A percentile compares a stretch with the other conserved stretches of the same genome.
phyloP scores from a whole-genome alignment of 176 grass and related monocot species.

The Microstegium vimineum region DNA sequence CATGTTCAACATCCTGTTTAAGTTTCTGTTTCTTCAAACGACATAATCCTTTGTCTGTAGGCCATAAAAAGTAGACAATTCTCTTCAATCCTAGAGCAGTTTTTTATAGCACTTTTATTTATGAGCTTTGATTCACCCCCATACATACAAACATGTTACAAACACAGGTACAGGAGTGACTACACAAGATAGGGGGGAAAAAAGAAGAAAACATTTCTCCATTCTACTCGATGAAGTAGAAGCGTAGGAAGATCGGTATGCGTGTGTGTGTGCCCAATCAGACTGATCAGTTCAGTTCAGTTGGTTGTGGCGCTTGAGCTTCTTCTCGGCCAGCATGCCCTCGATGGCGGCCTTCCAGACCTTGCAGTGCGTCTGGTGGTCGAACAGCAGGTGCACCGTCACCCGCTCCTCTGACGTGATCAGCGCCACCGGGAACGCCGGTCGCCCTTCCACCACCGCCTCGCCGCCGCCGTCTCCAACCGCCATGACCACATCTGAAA shows the following conservation, averaged over 20 bases:
- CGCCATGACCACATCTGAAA: slow-evolving; percentile 57
- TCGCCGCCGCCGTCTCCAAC: slow-evolving; percentile 34
- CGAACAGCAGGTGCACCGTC: slow-evolving; percentile 64
- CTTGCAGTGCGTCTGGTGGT: slow-evolving; percentile 65
- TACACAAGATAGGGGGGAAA: background rate
- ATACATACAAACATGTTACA: background rate
- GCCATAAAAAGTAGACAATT: no score
- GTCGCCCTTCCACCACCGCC: slow-evolving; percentile 30
- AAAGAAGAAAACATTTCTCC: background rate
- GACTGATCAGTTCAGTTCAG: background rate
- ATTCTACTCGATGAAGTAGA: background rate
- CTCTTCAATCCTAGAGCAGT: no score
- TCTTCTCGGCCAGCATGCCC: slow-evolving; percentile 37
- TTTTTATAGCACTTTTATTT: background rate
- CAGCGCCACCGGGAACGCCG: slow-evolving; percentile 43
- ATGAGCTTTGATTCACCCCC: background rate
- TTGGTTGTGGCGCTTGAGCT: slow-evolving; percentile 17
- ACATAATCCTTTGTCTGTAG: no score
- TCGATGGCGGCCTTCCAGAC: slow-evolving; percentile 70
- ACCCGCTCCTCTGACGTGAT: slow-evolving; percentile 41
- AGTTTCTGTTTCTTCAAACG: no score
- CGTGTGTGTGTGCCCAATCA: background rate
- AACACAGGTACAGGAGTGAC: background rate
- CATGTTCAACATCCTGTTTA: no score
- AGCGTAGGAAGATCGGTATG: background rate